Conservation (phyloP, 164 flowering plant genomes). For the Houttuynia cordata region DNA sequence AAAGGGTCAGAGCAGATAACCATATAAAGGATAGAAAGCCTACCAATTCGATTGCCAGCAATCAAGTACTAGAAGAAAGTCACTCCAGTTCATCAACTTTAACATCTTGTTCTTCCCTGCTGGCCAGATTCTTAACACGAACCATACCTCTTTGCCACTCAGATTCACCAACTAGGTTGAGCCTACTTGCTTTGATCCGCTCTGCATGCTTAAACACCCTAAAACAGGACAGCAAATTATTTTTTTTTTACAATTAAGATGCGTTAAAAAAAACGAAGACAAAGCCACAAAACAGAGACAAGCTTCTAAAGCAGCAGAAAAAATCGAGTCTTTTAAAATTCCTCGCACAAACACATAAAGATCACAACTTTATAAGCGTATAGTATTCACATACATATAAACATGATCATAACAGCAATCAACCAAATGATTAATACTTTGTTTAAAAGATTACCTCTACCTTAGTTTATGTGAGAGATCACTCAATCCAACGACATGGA, state of each 20-base stretch:
- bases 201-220: conserved; percentile 90
- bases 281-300: too few relatives aligned
- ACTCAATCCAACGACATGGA: too few relatives aligned
- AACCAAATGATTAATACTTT: too few relatives aligned
- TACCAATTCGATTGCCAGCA: background rate
- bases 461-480: too few relatives aligned
- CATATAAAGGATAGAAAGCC: background rate
- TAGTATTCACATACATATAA: too few relatives aligned
- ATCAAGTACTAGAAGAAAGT: background rate
- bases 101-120: conserved; percentile 59
- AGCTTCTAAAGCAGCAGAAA: too few relatives aligned
- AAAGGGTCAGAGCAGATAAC: too few relatives aligned
- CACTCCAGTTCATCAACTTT: conserved; percentile 55
- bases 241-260: background rate
- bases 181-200: conserved; percentile 58
- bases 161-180: conserved; percentile 63
- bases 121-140: conserved; percentile 57
- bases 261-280: background rate
- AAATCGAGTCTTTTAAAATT: too few relatives aligned
- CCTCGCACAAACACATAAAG: too few relatives aligned
- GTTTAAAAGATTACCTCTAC: too few relatives aligned
- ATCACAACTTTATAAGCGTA: too few relatives aligned
- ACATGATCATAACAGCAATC: too few relatives aligned
- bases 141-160: conserved; percentile 91
- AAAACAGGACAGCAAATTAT: conserved; percentile 1